Conservation (phyloP, 2,329 filamentous ascomycete species). For the Penicillium vulpinum region DNA sequence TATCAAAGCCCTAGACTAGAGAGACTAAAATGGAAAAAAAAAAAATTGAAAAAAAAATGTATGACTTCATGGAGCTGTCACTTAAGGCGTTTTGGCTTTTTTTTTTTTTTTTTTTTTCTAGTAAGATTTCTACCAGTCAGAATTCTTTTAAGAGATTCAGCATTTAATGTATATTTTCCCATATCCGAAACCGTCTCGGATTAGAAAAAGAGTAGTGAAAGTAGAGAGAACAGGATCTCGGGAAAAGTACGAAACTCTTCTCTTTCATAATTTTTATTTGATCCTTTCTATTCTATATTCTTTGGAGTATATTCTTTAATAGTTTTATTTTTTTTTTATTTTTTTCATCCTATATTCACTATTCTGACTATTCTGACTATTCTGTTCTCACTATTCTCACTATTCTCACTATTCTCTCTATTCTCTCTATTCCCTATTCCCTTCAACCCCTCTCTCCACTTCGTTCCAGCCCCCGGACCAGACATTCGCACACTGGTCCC, state of each 20-base stretch:
- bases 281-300: neutral
- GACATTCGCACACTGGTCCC: constrained; percentile 18
- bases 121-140: neutral
- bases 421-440: neutral
- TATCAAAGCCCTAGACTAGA: neutral
- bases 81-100: neutral
- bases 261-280: neutral
- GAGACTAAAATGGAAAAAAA: neutral
- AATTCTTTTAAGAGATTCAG: neutral
- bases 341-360: neutral
- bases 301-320: too few relatives aligned
- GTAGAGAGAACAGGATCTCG: neutral
- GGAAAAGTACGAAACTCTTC: neutral
- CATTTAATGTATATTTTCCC: neutral
- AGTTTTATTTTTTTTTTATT: neutral
- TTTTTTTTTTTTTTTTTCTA: too few relatives aligned
- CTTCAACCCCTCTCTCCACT: constrained; percentile 15
- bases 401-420: neutral
- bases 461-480: constrained; percentile 23
- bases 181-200: neutral
- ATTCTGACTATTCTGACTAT: too few relatives aligned
- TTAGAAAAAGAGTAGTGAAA: neutral
- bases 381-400: too few relatives aligned
- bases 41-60: neutral
- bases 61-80: constrained; percentile 19